phyloP scores from a whole-genome alignment of 2,329 filamentous ascomycete genomes.

The Pseudogymnoascus pannorum region DNA sequence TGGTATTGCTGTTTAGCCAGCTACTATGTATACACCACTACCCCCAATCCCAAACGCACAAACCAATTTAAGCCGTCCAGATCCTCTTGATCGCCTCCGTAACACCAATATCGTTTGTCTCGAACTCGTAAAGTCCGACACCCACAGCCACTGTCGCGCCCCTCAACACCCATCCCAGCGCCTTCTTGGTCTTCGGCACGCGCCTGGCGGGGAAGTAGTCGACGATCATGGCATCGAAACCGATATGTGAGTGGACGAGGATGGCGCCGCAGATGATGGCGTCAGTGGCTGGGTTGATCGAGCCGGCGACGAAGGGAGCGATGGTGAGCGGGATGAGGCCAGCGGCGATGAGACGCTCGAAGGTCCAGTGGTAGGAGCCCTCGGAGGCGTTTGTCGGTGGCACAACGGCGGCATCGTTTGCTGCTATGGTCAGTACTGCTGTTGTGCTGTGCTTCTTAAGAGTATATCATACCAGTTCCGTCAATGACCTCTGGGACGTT shows the following conservation, averaged over 20 bases:
- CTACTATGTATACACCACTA: constrained; percentile 6
- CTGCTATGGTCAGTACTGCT: constrained; percentile 34
- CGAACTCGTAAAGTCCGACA: constrained; percentile 92
- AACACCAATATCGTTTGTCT: constrained; percentile 95
- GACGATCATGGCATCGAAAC: constrained; percentile 82
- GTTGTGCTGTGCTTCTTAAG: not conserved
- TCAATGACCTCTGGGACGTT: constrained; percentile 57
- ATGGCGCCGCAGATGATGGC: constrained; percentile 75
- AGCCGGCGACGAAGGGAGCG: constrained; percentile 85
- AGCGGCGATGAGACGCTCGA: constrained; percentile 77
- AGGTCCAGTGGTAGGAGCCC: constrained; percentile 98
- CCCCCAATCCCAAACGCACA: not conserved
- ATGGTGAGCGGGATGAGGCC: constrained; percentile 80
- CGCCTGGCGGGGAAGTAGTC: constrained; percentile 79
- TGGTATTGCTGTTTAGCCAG: constrained; percentile 7
- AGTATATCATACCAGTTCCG: constrained; percentile 57
- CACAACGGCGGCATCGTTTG: constrained; percentile 78
- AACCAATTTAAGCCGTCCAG: constrained; percentile 64
- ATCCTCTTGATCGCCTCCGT: constrained; percentile 83
- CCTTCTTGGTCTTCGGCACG: constrained; percentile 58
- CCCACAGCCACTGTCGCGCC: constrained; percentile 71
- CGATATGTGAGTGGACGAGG: constrained; percentile 90
- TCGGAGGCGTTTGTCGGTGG: constrained; percentile 68
- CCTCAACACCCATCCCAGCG: constrained; percentile 73
- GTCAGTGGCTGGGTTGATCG: constrained; percentile 82